phyloP scores from a whole-genome alignment of 78 protist genomes.

The Monosiga brevicollis region DNA sequence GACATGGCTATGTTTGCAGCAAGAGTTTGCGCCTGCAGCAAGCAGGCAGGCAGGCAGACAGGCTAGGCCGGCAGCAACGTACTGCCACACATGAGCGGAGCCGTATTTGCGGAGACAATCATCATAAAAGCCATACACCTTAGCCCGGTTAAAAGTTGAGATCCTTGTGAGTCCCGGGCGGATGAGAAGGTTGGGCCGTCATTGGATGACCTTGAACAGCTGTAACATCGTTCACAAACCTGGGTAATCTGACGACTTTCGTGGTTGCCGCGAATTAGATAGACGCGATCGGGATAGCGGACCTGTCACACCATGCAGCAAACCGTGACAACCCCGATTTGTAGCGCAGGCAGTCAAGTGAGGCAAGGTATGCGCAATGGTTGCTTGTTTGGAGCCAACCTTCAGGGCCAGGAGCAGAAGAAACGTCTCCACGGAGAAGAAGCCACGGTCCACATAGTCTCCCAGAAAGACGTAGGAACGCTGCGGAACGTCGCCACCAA shows the following conservation, averaged over 20 bases:
- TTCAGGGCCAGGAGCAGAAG: conserved; percentile 92
- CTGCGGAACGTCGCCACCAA: conserved; percentile 49
- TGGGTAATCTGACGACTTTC: conserved; percentile 98
- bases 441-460: conserved; percentile 99
- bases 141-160: neutral
- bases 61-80: neutral
- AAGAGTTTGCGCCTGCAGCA: neutral
- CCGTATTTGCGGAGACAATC: conserved; percentile 98
- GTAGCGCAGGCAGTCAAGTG: too few species aligned
- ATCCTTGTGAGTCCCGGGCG: neutral
- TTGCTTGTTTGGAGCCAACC: too few species aligned
- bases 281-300: conserved; percentile 90
- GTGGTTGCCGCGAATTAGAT: conserved; percentile 98
- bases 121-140: conserved; percentile 98
- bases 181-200: neutral
- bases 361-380: too few species aligned
- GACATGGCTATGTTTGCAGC: neutral
- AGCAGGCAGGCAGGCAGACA: neutral
- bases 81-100: conserved; percentile 90
- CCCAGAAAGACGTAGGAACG: conserved; percentile 94
- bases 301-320: conserved; percentile 26
- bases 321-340: neutral
- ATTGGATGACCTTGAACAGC: too few species aligned
- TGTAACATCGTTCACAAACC: conserved; percentile 9
- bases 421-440: conserved; percentile 93